Evolutionary conservation across 163 green algal species (phyloP), one percentile per base, ranked within the genome.

Genomic region (Scenedesmus sp.): DNA sequence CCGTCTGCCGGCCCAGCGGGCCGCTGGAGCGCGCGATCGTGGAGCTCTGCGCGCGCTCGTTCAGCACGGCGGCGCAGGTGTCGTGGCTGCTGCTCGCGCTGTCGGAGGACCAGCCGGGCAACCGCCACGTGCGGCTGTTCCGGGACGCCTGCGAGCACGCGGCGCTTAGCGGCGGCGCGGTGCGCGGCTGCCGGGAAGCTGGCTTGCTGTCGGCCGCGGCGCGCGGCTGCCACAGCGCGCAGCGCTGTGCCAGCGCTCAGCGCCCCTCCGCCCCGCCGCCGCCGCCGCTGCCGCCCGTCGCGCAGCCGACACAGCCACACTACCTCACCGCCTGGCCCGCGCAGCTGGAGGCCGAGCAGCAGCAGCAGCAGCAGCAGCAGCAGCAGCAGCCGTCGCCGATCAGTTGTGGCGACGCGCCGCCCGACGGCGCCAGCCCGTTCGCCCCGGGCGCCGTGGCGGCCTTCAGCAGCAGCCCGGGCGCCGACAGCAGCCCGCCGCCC

Each of bases 61-160:
- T 98, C 33, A 83, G 89, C 29, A 84, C 98, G 31, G 94, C 94
- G 2, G 88, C 97, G 58, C 98, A 98, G 91, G 91, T 94, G 10
- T 95, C 97, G 69, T 99, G 95, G 95, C 87, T 98, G 48, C 82
- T 99, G 70, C 78, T 94, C 58, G 94, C 95, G 33, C 90, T 97
- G 51, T 86, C 82, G 4, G 94, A 98, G 75, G 95, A 99, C 86
- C 87, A 94, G 45, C 90, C 90, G 0, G 90, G 88, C 53, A 89
- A 90, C 79, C 86, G 85, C 51, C 78, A 92, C 24, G 63, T 93
- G 2, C 87, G 95, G 36, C 42, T 44, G 18, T 95, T 94, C 76
- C 77, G 84, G 3, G 91, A 97, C 22, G 70, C 75, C 1, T 94
- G 91, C 72, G 93, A 97, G 74, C 77, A 83, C 14, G 90, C 92